Evolutionary conservation across 306 rosid species (phyloP).

Genomic region (Prinsepia uniflora): DNA sequence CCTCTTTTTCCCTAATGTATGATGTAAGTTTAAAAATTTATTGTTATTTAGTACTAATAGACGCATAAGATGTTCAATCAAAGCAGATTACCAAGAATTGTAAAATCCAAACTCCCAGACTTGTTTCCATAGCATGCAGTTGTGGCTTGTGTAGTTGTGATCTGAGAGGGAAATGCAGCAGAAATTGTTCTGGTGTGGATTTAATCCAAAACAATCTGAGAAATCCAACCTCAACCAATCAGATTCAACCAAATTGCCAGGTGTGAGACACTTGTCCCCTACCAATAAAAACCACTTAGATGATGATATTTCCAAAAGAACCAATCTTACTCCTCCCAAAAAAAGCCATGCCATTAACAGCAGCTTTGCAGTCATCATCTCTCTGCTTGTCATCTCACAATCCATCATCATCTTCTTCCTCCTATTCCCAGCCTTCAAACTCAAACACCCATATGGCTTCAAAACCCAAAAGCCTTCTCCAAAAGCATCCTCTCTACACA

Average conservation of each 20-base stretch:
- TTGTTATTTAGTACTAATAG: too few relatives aligned
- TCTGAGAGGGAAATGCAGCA: not conserved
- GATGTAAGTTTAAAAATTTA: not conserved
- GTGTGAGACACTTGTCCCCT: conserved; percentile 6
- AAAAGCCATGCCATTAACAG: conserved; percentile 38
- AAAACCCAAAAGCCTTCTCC: conserved; percentile 61
- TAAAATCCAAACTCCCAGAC: not conserved
- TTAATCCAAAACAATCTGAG: conserved; percentile 24
- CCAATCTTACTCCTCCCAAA: not conserved
- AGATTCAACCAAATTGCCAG: conserved; percentile 25
- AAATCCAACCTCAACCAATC: conserved; percentile 43
- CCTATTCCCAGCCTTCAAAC: conserved; percentile 18
- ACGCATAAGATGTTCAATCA: not conserved
- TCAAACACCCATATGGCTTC: conserved; percentile 31
- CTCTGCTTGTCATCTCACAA: conserved; percentile 50
- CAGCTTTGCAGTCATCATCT: conserved; percentile 54
- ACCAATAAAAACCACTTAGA: not conserved
- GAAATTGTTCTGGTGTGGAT: conserved; percentile 16
- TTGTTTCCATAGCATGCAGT: not conserved
- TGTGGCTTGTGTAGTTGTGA: not conserved
- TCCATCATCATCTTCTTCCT: conserved; percentile 26
- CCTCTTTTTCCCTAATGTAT: not conserved
- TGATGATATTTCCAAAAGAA: conserved; percentile 5
- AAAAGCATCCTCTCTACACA: conserved; percentile 62
- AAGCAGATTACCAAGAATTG: not conserved